Base-by-base conservation (phyloP, 169 alveolate species). In the Plasmodium ovale region DNA sequence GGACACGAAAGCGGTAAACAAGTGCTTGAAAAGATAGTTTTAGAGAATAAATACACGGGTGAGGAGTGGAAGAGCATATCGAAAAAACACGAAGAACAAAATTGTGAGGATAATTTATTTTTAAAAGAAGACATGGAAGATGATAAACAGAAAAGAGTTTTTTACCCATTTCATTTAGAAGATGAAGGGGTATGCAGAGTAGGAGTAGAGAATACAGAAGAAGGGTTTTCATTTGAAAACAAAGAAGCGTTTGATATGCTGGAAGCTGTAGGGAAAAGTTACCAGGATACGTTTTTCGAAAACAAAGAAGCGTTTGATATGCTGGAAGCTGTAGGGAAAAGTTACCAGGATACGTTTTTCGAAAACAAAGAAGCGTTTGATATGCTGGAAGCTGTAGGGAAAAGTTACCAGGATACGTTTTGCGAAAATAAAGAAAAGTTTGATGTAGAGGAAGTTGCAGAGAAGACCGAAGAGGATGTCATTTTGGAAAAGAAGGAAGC, bases 351-450 rank as follows among this genome's bases (percentile, higher is more conserved):
- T n/a, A 39, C 51, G n/a, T 39, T 39, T 39, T 65, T 35, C 21
- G 74, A 65, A 39, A 64, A 35, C 39, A 39, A 65, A 16, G 39
- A 65, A 65, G 21, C 58, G 19, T 37, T 2, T 65, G 74, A 65
- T 37, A 42, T 27, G 23, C 37, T 42, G 9, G 31, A 12, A 3
- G 0, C 10, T 39, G 42, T 19, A 44, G 77, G 7, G 44, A 6
- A 44, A 67, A 67, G 21, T n/a, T n/a, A n/a, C n/a, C n/a, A n/a
- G n/a, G n/a, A n/a, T n/a, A 39, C 51, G n/a, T 39, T 39, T 39
- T 65, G 21, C 7, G 10, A 39, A 12, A 67, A 25, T 39, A 39
- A 67, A 39, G 60, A 67, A 37, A 6, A 31, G 1, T 1, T 1
- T 21, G 42, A 29, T n/a, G 49, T 27, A 60, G 47, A 60, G n/a